Evolutionary conservation across 306 rosid genomes (phyloP), one percentile per base, ranked within the genome.

Genomic region (Castanea mollissima): DNA sequence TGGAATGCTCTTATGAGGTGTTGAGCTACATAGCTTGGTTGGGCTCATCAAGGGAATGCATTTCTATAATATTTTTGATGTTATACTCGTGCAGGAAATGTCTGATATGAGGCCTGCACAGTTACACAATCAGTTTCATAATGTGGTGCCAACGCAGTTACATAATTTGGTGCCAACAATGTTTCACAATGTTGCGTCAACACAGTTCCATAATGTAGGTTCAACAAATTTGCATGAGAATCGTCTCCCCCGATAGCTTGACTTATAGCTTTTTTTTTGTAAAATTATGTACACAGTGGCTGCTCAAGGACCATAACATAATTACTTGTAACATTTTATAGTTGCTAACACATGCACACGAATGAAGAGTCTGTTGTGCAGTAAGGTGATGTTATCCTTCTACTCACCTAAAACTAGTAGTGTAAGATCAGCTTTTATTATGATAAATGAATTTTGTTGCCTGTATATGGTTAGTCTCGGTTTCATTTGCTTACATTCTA

Each of bases 221-320:
- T 69, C 89, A 57, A 75, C 83, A 76, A 87, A 88, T 74, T 63
- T 84, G 79, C 92, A 84, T 7, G 89, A 83, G 31, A 86, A 79
- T 79, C 82, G 71, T 23, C 88, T 80, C 76, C 85, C 90, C 46
- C 88, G 86, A 20, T 88, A 88, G 85, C 85, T 35, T 41, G 29
- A 41, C 25, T 34, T 38, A 11, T 21, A 10, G 1, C 70, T 72
- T 74, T 13, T 74, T 13, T 52, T 60, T 59, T 62, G 76, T 34
- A 21, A 74, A 73, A 62, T 74, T 55, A 31, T 74, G 83, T 70
- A 81, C 67, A 72, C 46, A 65, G n/a, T 32, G n/a, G 12, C 27
- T 34, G 25, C 25, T 35, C 9, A 67, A 32, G 51, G 51, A 34
- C 49, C 38, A 20, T 34, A 32, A 67, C 72, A 19, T 1, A 19